Evolutionary conservation across 306 rosid genomes (phyloP), one percentile per base, ranked within the genome.

Genomic region (Vigna reflexopilosa): DNA sequence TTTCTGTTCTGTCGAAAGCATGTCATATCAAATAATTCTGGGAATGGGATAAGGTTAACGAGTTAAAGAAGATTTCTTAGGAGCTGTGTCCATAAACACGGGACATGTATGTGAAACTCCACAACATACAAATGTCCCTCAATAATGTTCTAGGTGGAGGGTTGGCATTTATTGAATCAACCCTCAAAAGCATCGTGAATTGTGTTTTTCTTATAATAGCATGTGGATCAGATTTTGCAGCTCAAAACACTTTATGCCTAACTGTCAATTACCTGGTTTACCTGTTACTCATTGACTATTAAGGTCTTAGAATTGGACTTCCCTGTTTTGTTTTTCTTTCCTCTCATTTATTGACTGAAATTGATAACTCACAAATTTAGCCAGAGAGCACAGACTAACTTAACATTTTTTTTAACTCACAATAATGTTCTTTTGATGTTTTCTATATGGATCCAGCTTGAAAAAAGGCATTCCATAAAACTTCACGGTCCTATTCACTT

Each of bases 21-120:
- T 68, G 78, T 65, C 83, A 79, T 74, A 65, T 80, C 87, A 75
- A 79, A 83, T 69, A 44, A 83, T 83, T 36, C 66, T 67, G 73
- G 6, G 36, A 67, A 20, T 20, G 54, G 72, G 72, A 51, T 62
- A 24, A 40, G 70, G 58, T 50, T 63, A 52, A 66, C 54, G 63
- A 19, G 44, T 78, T 65, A 62, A 78, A 67, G 47, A 78, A 50
- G 15, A 54, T 61, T 10, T 68, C 55, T 68, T 75, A 42, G n/a
- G 7, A 48, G 58, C 2, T 45, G 45, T 36, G 73, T 59, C 67
- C 66, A 73, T 64, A 80, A 64, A 70, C 82, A 70, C 22, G 81
- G 83, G 75, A 50, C 81, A 75, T 70, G 82, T 63, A 63, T 65
- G 73, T 47, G 72, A 76, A 80, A 70, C 65, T 45, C 28, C 26